Base-by-base conservation (phyloP, 2,329 filamentous ascomycete species). In the Amesomyces nigricolor region DNA sequence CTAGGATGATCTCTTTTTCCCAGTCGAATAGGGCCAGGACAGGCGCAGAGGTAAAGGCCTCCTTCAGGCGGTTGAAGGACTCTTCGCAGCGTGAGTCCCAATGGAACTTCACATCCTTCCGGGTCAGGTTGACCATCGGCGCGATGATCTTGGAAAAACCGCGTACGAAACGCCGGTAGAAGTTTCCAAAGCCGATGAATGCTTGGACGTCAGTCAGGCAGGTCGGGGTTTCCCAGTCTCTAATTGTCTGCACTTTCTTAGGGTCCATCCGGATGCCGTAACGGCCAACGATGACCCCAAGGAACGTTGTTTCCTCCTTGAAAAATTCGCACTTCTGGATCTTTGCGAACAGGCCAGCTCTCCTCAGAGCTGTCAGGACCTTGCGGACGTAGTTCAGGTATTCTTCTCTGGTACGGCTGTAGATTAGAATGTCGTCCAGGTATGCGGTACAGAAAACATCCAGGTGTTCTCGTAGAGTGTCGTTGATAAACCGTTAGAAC, bases 111-210 rank as follows among this genome's bases (percentile, higher is more conserved):
- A 11, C 46, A 2, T 11, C 45, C 22, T 40, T 47, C 29, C 45
- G 51, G 8, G 35, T 55, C 6, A 50, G 17, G 3, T 50, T n/a
- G 37, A 51, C 35, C 3, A 55, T 5, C 11, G 42, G n/a, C n/a
- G n/a, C n/a, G n/a, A n/a, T n/a, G n/a, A n/a, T n/a, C n/a, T n/a
- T n/a, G n/a, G n/a, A n/a, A 5, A 55, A 51, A 9, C 47, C 13
- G 2, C 2, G 2, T 17, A 56, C 47, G 16, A 56, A 56, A 2
- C 47, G 10, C 4, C 37, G n/a, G n/a, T 56, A 56, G 26, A 56
- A 56, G 14, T 56, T 56, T 1, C 13, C 47, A 16, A 56, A 51
- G 17, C 53, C 35, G 2, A 56, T 9, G 45, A 56, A 50, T 0
- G 19, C 17, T 37, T 53, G n/a, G 17, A 49, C 22, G 10, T 54